These are phyloP conservation scores for Gonium pectorale DNA, from an alignment of 139 green algal genomes.

Conservation along the genomic window DNA sequence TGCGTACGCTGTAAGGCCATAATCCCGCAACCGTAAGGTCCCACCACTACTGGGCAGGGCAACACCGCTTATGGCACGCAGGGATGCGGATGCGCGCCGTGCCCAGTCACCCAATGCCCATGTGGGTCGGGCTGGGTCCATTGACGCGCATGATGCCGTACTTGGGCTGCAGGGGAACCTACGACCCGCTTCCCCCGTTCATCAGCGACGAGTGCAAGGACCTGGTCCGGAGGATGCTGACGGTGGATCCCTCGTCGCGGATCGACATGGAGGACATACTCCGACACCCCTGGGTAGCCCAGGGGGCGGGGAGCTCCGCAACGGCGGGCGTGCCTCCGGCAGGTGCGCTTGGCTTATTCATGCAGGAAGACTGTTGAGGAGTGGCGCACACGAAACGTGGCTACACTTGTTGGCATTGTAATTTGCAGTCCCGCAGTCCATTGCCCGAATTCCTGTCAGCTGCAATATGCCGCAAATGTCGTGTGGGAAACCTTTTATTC, in stretches of 20 bases:
- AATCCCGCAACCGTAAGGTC: no score
- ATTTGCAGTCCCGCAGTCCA: background rate
- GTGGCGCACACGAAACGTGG: background rate
- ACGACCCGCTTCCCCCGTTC: conserved; percentile 46
- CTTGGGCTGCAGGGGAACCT: conserved; percentile 46
- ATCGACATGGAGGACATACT: conserved; percentile 54
- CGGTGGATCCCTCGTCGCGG: conserved; percentile 76
- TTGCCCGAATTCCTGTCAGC: background rate
- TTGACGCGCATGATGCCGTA: no score
- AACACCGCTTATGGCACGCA: no score
- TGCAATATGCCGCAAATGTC: background rate
- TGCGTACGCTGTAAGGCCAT: no score
- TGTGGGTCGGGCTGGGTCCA: no score
- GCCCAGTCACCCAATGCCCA: no score
- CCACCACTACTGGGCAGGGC: no score
- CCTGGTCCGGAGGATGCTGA: conserved; percentile 77
- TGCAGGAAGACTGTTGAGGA: background rate
- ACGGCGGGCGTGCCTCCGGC: background rate
- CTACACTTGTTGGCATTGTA: background rate
- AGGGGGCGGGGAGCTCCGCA: background rate
- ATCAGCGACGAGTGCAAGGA: conserved; percentile 53
- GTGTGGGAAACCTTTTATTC: background rate
- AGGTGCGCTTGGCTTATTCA: background rate
- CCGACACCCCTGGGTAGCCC: conserved; percentile 32
- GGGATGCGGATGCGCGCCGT: no score